Evolutionary conservation across 2,329 filamentous ascomycete genomes (phyloP), one percentile per base, ranked within the genome.

Genomic region (Epichloe bromicola): DNA sequence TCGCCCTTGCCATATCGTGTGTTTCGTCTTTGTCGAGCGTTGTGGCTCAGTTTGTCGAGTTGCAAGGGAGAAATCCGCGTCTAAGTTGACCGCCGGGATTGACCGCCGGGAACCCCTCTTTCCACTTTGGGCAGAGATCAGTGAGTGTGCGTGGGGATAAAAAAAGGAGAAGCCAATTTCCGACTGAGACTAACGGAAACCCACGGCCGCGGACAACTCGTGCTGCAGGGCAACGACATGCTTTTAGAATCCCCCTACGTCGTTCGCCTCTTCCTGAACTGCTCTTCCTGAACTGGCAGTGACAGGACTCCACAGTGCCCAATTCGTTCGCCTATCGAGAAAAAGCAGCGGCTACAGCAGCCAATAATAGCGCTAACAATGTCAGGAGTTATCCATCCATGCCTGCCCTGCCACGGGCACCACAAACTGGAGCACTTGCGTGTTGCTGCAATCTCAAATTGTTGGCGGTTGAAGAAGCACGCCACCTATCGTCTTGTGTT

Each of bases 61-160:
- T 33, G 39, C n/a, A 49, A 49, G 48, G 40, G 48, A 44, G 38
- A 17, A 19, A 26, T n/a, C 36, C 14, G 17, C n/a, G 17, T 42
- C 15, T 15, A 37, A 41, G 36, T 42, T 49, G 38, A 15, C 23
- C 47, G 15, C 42, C 41, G 33, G 8, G 26, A 33, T 42, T 49
- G 38, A 15, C 23, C 47, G 15, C 42, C 41, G 33, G 8, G 26
- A 33, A 14, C 44, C 30, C 49, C 44, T 51, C 49, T 43, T 51
- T 47, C 49, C 37, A 19, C n/a, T 46, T 47, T 46, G 19, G 44
- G 49, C 26, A 33, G 23, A 42, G 43, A 15, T 37, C 14, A 19
- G 49, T 46, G 42, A 19, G 49, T 46, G 42, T 46, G 37, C 34
- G 36, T 40, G 49, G 33, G 43, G 48, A n/a, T n/a, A 2, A 46